A percentile compares a stretch with the other conserved stretches of the same genome.
Evolutionary conservation across 768 basidiomycete species (phyloP).

Genomic region (Leucogyrophana mollusca): DNA sequence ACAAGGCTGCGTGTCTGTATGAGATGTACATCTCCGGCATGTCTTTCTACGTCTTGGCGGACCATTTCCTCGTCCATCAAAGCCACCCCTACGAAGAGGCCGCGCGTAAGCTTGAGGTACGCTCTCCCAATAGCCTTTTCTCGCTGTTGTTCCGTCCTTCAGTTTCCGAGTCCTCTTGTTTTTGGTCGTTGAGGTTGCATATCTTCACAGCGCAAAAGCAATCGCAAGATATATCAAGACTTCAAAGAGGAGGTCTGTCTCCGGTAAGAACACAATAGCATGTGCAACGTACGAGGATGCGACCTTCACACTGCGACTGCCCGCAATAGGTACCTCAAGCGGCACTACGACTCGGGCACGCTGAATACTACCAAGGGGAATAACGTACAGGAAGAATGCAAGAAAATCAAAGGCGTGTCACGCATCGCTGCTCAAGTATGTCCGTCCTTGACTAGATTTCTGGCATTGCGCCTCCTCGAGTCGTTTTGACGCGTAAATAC

Average conservation of each 20-base stretch:
- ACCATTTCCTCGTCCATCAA: constrained; percentile 90
- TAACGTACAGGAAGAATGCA: constrained; percentile 63
- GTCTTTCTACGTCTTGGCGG: constrained; percentile 78
- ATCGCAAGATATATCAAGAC: constrained; percentile 73
- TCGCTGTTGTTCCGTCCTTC: too few species aligned
- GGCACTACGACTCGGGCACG: constrained; percentile 49
- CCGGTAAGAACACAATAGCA: constrained; percentile 35
- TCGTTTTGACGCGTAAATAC: too few species aligned
- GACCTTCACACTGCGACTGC: neutral
- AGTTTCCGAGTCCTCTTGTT: constrained; percentile 1
- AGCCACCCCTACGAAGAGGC: constrained; percentile 80
- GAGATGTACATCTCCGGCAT: constrained; percentile 89
- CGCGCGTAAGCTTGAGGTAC: constrained; percentile 67
- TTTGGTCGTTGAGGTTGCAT: neutral
- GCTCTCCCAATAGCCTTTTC: constrained; percentile 5
- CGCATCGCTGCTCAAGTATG: constrained; percentile 41
- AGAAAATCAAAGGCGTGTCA: constrained; percentile 53
- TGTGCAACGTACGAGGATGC: neutral
- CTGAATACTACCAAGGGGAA: constrained; percentile 49
- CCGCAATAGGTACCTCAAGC: constrained; percentile 56
- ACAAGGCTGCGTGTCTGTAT: constrained; percentile 90
- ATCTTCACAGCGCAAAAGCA: constrained; percentile 58
- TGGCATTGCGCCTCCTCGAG: too few species aligned
- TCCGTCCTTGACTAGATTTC: too few species aligned
- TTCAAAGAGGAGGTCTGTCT: constrained; percentile 78